Evolutionary conservation across 108 stramenopile genomes (phyloP), one percentile per base, ranked within the genome.

Genomic region (Stephanodiscus triporus): DNA sequence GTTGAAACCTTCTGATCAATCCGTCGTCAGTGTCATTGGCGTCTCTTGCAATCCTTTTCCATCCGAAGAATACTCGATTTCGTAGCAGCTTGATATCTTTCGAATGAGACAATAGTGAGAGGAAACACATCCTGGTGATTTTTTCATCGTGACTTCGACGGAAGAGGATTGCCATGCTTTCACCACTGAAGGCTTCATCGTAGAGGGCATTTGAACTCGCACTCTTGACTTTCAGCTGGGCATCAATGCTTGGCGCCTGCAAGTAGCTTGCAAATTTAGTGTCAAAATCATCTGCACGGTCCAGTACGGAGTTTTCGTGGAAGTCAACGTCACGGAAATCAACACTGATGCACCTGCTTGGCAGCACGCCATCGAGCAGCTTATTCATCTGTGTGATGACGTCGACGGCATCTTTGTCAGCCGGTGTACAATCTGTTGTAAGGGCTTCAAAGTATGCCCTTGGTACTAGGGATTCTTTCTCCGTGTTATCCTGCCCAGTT

Each of bases 121-220:
- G 0, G n/a, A 65, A 43, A 17, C 63, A 65, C 43, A n/a, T 40
- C 17, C 42, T 65, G 9, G 32, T 20, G 13, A 34, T 23, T 19
- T 65, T 43, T 40, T 65, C 63, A 49, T 65, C 63, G 29, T 43
- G 63, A 49, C 26, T 65, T 47, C 63, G 63, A 34, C 38, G 63
- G 48, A 65, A 65, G 6, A 65, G 48, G 42, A 65, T 47, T 0
- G 43, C 43, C 63, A 65, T 65, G 38, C 29, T 65, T 49, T 65
- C 42, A 6, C 43, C 63, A 29, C 42, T 30, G 30, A 40, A 65
- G 11, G 42, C 42, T 65, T 65, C 63, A 9, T 65, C 42, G 47
- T 48, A 10, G 5, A 10, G 9, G 11, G 6, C 63, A 7, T 30
- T 49, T 47, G 9, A 17, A 49, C 1, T 0, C 11, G 16, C 24